Evolutionary conservation across 2,329 filamentous ascomycete genomes (phyloP), one percentile per base, ranked within the genome.

Genomic region (Akanthomyces uredinophilus): DNA sequence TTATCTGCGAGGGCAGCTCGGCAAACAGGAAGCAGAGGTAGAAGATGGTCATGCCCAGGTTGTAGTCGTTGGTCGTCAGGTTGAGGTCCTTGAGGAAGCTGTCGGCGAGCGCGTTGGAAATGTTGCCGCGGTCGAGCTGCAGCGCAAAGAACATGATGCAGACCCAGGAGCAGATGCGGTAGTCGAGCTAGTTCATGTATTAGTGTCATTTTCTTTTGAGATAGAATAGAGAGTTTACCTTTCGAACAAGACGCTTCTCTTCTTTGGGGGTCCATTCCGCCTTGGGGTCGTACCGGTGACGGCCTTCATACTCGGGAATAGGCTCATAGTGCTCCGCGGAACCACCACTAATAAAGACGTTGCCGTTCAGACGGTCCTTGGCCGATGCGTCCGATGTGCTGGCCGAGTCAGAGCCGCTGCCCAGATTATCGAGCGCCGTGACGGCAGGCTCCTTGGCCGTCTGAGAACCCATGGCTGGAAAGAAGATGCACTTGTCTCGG

Each of bases 1-100:
- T 74, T 24, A 87, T 73, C 66, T 87, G 83, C 0, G 82, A 85
- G 0, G 84, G 85, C 1, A 87, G 73, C 68, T 87, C 84, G 0
- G 83, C 79, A 20, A 75, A 77, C n/a, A 84, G 73, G 64, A 84
- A 84, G 1, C 74, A 74, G 5, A 81, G 70, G 52, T 76, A 75
- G 67, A 81, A 82, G 29, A 83, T 76, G 0, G 78, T 80, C 65
- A 79, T 79, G 20, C 81, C 80, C 1, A 79, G 70, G 61, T 81
- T 81, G 66, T 78, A 81, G 44, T 78, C 76, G 65, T 81, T 74
- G 1, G 76, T 79, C 11, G 68, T 75, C 55, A 80, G 64, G 0
- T 64, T 41, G 59, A 80, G 67, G 24, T 79, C 77, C 0, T 66
- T 66, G 1, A 80, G 68, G 50, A 80, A 77, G 55, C 77, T 75